phyloP scores from a whole-genome alignment of 2,329 filamentous ascomycete species.

The Trichoderma koningiopsis region DNA sequence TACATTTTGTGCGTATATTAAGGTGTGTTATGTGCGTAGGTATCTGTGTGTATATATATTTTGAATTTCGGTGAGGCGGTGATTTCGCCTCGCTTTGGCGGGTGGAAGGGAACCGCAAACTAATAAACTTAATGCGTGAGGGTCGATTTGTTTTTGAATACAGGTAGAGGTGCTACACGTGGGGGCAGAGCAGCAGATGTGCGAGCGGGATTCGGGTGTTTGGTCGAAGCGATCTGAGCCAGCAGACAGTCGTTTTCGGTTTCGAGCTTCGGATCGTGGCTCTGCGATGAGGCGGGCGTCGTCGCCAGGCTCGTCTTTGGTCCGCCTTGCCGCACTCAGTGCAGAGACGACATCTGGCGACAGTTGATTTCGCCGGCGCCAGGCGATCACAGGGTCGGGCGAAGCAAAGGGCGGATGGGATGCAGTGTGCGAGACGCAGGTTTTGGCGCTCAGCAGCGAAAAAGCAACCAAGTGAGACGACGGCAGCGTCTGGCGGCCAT shows the following conservation, averaged over 20 bases:
- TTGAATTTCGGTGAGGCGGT: neutral
- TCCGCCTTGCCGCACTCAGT: constrained; percentile 2
- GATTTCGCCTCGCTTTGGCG: neutral
- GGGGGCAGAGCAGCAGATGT: neutral
- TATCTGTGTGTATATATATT: neutral
- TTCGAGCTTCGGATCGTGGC: neutral
- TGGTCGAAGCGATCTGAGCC: neutral
- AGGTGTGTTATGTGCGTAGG: no score
- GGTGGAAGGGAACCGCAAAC: neutral
- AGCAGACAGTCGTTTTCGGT: neutral
- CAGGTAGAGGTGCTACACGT: neutral
- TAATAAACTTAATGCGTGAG: neutral
- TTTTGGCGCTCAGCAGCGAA: neutral
- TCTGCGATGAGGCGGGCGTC: constrained; percentile 15
- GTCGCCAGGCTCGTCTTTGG: constrained; percentile 5
- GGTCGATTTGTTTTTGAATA: neutral
- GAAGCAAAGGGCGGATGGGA: neutral
- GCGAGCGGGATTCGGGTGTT: neutral
- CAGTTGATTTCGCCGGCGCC: constrained; percentile 2
- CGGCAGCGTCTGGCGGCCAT: neutral
- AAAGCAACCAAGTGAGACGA: neutral
- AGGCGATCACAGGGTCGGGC: neutral
- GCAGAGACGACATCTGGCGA: constrained; percentile 14
- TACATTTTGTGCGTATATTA: constrained; percentile 1
- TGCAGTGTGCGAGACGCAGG: neutral